Conservation (phyloP, 2,329 filamentous ascomycete species). For the Fusarium pseudograminearum region DNA sequence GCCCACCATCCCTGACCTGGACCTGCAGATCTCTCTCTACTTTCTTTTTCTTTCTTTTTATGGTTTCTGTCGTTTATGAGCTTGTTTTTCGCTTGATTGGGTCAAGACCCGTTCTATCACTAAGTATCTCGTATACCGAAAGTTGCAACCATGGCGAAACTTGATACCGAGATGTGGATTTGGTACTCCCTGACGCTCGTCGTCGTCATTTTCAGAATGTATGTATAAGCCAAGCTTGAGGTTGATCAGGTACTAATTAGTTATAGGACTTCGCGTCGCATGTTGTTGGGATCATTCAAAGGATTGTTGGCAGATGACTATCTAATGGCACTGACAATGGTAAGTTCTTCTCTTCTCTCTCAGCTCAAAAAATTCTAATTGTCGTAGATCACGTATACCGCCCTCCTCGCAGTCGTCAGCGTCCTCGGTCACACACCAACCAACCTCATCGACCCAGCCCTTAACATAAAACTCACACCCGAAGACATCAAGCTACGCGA, state of each 20-base stretch:
- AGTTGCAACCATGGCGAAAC: slow-evolving; percentile 39
- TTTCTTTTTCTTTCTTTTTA: not conserved
- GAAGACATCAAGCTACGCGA: slow-evolving; percentile 57
- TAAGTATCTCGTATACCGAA: not conserved
- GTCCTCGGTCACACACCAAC: slow-evolving; percentile 58
- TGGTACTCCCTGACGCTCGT: slow-evolving; percentile 57
- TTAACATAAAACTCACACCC: slow-evolving; percentile 60
- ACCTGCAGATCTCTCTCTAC: slow-evolving; percentile 21
- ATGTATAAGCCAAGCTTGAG: not conserved
- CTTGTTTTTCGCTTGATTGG: slow-evolving; percentile 11
- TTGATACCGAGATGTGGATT: slow-evolving; percentile 55
- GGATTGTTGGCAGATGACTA: slow-evolving; percentile 66
- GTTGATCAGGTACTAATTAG: slow-evolving; percentile 11
- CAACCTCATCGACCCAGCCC: slow-evolving; percentile 66
- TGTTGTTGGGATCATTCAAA: slow-evolving; percentile 58
- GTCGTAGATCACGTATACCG: slow-evolving; percentile 35
- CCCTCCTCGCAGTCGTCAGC: slow-evolving; percentile 40
- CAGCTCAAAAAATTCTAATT: not conserved
- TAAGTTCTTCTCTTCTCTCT: slow-evolving; percentile 46
- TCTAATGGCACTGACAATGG: slow-evolving; percentile 64
- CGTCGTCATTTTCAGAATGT: slow-evolving; percentile 57
- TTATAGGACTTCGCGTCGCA: slow-evolving; percentile 52
- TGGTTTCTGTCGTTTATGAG: slow-evolving; percentile 4
- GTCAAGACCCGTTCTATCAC: not conserved
- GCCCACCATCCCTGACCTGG: slow-evolving; percentile 21